Evolutionary conservation across 768 basidiomycete species (phyloP).

Genomic region (Lactifluus pinguis): DNA sequence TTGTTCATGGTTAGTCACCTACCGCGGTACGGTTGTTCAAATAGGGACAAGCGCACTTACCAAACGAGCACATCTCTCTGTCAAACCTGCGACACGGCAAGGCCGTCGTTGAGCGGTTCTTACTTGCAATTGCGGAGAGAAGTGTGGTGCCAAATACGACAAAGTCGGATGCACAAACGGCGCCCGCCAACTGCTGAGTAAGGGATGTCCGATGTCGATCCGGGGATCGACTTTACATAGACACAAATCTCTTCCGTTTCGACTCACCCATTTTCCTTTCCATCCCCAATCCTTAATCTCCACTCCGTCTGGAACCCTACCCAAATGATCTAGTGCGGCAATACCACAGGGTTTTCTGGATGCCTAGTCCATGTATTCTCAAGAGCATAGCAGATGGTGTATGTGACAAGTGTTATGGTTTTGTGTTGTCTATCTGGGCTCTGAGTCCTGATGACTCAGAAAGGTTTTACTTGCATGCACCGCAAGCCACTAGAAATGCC

Average conservation of each 20-base stretch:
- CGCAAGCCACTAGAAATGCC: too few relatives aligned
- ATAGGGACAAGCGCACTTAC: slow-evolving; percentile 86
- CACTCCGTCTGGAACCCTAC: too few relatives aligned
- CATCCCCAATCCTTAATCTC: too few relatives aligned
- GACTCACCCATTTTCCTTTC: not conserved
- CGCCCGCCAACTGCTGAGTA: not conserved
- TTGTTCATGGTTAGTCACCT: not conserved
- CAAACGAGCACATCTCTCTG: slow-evolving; percentile 86
- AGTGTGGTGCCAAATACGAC: not conserved
- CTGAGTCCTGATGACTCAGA: too few relatives aligned
- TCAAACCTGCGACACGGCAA: slow-evolving; percentile 74
- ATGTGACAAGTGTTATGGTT: too few relatives aligned
- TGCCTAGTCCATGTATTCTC: too few relatives aligned
- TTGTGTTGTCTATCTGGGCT: too few relatives aligned
- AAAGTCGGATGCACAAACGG: not conserved
- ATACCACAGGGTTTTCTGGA: too few relatives aligned
- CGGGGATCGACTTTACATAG: not conserved
- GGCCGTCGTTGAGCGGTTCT: slow-evolving; percentile 66
- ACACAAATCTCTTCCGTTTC: not conserved
- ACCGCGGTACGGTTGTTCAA: not conserved
- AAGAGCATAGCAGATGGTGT: too few relatives aligned
- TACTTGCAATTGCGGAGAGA: slow-evolving; percentile 41
- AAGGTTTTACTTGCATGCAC: too few relatives aligned
- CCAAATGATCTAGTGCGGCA: too few relatives aligned
- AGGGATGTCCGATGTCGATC: not conserved